Base-by-base conservation (phyloP, 2,329 filamentous ascomycete genomes). In the Phaeosphaeriaceae sp. region DNA sequence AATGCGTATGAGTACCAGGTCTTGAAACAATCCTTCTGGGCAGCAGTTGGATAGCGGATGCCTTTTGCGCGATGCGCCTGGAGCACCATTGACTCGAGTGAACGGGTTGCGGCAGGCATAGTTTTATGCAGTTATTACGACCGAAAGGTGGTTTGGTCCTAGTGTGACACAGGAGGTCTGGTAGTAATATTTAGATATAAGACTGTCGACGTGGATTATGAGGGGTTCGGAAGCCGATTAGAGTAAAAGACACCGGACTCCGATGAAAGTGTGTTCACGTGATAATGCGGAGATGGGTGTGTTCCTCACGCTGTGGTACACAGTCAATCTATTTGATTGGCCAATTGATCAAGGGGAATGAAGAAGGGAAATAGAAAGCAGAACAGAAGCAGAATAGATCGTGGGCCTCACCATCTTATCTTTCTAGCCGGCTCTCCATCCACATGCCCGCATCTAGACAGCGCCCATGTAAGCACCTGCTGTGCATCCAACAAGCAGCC, bases 1-100 rank as follows among this genome's bases (percentile, higher is more conserved):
- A 72, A 50, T 2, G 64, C 68, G 48, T 71, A 71, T 4, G 69
- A 70, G 45, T 72, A 72, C 69, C 69, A 72, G 0, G 69, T 72
- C 48, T 71, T 71, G 52, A 70, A 68, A 33, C 64, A 71, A 13
- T 72, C 66, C 50, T 71, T 71, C 18, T 68, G 65, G 0, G 51
- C 30, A 13, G 62, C 53, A 11, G 67, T 64, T 1, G 66, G 65
- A 38, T 68, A 72, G 34, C 67, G 64, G 9, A 71, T 53, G 11
- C 69, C 69, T 37, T 72, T 72, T 1, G 69, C 69, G 36, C 68
- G 68, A 42, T 72, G 69, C 11, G 69, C 69, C 52, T 69, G 62
- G 2, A 72, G 59, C 11, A 72, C 59, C 50, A 67, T 61, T 5
- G 61, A 53, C 40, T 70, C 65, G 46, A 72, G 67, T 16, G 61